phyloP scores from a whole-genome alignment of 2,329 filamentous ascomycete species.

The Penicillium sp. region DNA sequence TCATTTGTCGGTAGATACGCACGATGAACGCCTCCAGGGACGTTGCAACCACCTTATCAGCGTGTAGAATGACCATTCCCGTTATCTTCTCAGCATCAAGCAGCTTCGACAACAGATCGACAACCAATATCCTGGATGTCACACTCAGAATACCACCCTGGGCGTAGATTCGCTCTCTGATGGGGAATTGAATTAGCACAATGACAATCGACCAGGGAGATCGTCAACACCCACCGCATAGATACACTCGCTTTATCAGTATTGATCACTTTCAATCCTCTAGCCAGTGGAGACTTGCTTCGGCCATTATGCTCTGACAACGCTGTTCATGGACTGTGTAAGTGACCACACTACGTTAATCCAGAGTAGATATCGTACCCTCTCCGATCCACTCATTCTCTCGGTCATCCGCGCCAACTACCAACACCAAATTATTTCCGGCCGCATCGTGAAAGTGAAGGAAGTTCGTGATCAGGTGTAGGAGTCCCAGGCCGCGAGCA shows the following conservation, averaged over 20 bases:
- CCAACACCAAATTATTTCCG: conserved; percentile 85
- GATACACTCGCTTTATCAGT: conserved; percentile 89
- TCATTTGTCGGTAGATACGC: conserved; percentile 89
- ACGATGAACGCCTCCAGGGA: conserved; percentile 94
- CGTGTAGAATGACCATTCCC: conserved; percentile 82
- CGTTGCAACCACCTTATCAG: conserved; percentile 79
- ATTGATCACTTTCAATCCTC: conserved; percentile 88
- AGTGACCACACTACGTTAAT: neutral
- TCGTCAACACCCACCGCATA: conserved; percentile 49
- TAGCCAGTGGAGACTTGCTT: conserved; percentile 76
- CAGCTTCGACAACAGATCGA: conserved; percentile 82
- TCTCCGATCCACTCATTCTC: conserved; percentile 98
- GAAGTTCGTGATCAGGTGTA: conserved; percentile 91
- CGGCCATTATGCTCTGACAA: conserved; percentile 93
- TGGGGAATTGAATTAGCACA: conserved; percentile 18
- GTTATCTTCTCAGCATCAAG: conserved; percentile 83
- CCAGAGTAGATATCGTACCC: conserved; percentile 35
- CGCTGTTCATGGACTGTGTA: conserved; percentile 45
- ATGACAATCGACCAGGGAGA: neutral
- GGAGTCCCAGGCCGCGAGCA: conserved; percentile 85
- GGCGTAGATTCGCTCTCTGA: conserved; percentile 84
- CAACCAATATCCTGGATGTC: conserved; percentile 91
- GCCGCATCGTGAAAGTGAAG: conserved; percentile 96
- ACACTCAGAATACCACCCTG: conserved; percentile 92
- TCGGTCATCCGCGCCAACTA: conserved; percentile 85